Base-by-base conservation (phyloP, 805 yeast genomes). In the Schizosaccharomyces japonicus region DNA sequence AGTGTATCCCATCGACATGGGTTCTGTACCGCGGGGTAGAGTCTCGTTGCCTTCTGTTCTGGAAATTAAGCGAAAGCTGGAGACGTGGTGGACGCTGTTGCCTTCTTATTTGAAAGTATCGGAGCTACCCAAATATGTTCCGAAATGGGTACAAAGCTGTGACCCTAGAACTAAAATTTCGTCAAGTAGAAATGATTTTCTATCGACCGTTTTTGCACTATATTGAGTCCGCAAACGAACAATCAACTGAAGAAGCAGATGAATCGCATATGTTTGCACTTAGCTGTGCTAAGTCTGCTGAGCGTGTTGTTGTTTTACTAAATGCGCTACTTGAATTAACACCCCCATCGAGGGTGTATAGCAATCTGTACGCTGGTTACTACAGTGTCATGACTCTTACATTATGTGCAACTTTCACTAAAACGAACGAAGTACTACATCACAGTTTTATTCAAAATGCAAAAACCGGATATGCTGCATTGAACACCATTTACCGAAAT, bases 121-220 rank as follows among this genome's bases (percentile, higher is more conserved):
- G 50, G 23, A 48, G 32, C 47, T 44, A 45, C 52, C 63, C 80
- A 45, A 47, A 11, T 36, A 19, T 36, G 19, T 28, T 26, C 33
- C 31, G 7, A 42, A 42, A 27, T 42, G 46, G 33, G 17, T 42
- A 11, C 31, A n/a, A 27, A 21, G 46, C 46, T 15, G 27, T 29
- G 25, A 42, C 49, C 11, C 32, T 51, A 4, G 51, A 53, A 10
- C 47, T 62, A 48, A 53, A 63, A 17, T 58, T 56, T 48, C 57
- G 63, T 47, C 81, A 82, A 57, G 80, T 83, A 49, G 80, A 79
- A 58, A 75, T 83, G 49, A 78, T 80, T 56, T 66, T 84, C 13
- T 84, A 83, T 56, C 71, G 94, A 47, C 95, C 95, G 1, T 84
- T 83, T 58, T 79, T 84, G 53, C 94, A 83, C 62, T 81, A 78